phyloP scores from a whole-genome alignment of 208 protist genomes.

The Crithidia thermophila region DNA sequence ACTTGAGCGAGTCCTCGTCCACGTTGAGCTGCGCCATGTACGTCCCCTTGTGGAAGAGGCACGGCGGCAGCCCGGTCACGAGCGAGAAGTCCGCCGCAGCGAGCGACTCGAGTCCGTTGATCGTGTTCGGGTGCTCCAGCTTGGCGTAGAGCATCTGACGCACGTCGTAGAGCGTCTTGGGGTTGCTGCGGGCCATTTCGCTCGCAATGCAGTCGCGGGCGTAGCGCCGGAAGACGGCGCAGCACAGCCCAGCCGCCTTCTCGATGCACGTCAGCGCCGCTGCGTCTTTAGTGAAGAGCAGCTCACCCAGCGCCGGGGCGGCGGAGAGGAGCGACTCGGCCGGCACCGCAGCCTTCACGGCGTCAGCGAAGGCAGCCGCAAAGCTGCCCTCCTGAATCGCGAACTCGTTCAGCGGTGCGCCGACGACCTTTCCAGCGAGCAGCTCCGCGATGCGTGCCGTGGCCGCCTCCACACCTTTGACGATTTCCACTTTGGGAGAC shows the following conservation, averaged over 20 bases:
- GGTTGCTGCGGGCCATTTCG: conserved; percentile 50
- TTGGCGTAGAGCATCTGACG: conserved; percentile 68
- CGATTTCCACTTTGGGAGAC: conserved; percentile 15
- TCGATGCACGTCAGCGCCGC: conserved; percentile 61
- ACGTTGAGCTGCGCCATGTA: conserved; percentile 75
- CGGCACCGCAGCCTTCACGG: conserved; percentile 32
- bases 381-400: conserved; percentile 78
- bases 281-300: conserved; percentile 87
- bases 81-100: conserved; percentile 65
- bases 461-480: conserved; percentile 10
- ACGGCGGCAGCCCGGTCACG: conserved; percentile 67
- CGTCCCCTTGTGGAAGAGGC: conserved; percentile 72
- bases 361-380: conserved; percentile 38
- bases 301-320: conserved; percentile 67
- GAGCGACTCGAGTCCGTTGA: conserved; percentile 75
- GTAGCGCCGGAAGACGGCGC: conserved; percentile 76
- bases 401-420: conserved; percentile 72
- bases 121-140: conserved; percentile 69
- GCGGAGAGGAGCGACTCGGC: conserved; percentile 48
- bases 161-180: conserved; percentile 64
- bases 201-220: conserved; percentile 56
- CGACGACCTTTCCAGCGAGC: conserved; percentile 42
- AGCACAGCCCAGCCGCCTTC: conserved; percentile 82
- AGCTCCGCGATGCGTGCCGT: conserved; percentile 26
- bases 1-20: conserved; percentile 34